Conservation (phyloP, 2,329 filamentous ascomycete genomes). For the Ustulina deusta region DNA sequence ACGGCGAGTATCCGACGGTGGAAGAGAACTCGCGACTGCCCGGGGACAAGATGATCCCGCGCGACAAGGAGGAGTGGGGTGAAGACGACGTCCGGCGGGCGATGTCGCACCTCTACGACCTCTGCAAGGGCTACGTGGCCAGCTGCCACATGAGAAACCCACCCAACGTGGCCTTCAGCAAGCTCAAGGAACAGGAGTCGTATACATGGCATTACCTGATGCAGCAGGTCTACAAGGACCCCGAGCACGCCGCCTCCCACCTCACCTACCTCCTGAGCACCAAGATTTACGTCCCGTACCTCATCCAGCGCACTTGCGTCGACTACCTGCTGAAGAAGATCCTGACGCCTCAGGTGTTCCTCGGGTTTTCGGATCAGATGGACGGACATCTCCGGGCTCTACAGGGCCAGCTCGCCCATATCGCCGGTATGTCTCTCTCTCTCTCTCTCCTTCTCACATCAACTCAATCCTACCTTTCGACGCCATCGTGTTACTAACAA, state of each 20-base stretch:
- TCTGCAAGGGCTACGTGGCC: constrained; percentile 49
- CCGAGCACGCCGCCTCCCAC: constrained; percentile 42
- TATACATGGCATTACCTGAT: constrained; percentile 48
- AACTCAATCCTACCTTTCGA: too few relatives aligned
- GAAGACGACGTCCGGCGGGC: constrained; percentile 43
- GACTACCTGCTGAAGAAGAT: constrained; percentile 51
- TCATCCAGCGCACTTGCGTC: constrained; percentile 47
- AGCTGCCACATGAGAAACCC: constrained; percentile 41
- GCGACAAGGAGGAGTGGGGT: constrained; percentile 45
- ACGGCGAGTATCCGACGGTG: constrained; percentile 35
- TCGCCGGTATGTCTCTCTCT: constrained; percentile 35
- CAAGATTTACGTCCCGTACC: constrained; percentile 42
- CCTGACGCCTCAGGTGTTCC: constrained; percentile 47
- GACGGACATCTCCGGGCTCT: constrained; percentile 48
- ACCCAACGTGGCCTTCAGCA: constrained; percentile 38
- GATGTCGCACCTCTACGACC: constrained; percentile 45
- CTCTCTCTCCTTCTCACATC: neutral
- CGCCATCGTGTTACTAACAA: constrained; percentile 32
- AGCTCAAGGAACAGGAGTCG: constrained; percentile 39
- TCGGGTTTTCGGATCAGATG: constrained; percentile 46
- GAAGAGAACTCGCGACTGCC: constrained; percentile 36
- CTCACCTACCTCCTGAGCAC: constrained; percentile 44
- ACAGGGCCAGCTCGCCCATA: constrained; percentile 43
- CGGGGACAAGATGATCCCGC: constrained; percentile 40
- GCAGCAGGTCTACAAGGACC: constrained; percentile 42